These are phyloP conservation scores for Amanita phalloides DNA, from an alignment of 768 basidiomycete genomes.

Conservation along the genomic window DNA sequence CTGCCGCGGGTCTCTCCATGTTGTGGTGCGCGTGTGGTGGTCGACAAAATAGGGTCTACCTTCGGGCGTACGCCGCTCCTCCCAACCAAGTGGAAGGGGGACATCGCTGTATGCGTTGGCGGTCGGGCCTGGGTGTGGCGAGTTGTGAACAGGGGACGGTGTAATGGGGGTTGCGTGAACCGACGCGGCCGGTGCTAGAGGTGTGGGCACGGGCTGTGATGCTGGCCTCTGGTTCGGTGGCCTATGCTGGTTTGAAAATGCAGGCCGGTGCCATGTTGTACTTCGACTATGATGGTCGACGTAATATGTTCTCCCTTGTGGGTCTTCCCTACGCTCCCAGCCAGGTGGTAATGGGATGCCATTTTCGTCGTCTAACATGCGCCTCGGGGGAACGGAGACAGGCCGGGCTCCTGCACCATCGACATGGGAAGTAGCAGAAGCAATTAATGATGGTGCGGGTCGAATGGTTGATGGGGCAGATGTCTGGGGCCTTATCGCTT, in stretches of 20 bases:
- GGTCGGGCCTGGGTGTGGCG: conserved; percentile 17
- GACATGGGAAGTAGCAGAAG: conserved; percentile 12
- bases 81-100: conserved; percentile 84
- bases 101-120: conserved; percentile 38
- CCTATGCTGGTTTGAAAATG: conserved; percentile 15
- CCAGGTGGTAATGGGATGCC: conserved; percentile 59
- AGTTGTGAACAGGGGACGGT: conserved; percentile 12
- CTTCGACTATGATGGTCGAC: conserved; percentile 78
- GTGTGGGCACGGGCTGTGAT: conserved; percentile 14
- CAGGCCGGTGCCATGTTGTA: conserved; percentile 72
- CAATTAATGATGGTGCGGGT: conserved; percentile 15
- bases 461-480: conserved; percentile 11
- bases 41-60: conserved; percentile 60
- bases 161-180: conserved; percentile 12
- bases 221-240: conserved; percentile 16
- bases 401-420: conserved; percentile 11
- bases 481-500: neutral
- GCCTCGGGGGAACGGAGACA: conserved; percentile 12
- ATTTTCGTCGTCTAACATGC: conserved; percentile 43
- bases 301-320: conserved; percentile 66
- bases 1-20: conserved; percentile 83
- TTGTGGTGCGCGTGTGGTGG: conserved; percentile 81
- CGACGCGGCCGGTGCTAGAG: conserved; percentile 16
- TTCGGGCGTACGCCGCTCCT: conserved; percentile 84
- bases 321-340: conserved; percentile 77